A percentile compares a stretch with the other conserved stretches of the same genome.
Conservation (phyloP, 2,329 filamentous ascomycete genomes). For the Stemphylium beticola region DNA sequence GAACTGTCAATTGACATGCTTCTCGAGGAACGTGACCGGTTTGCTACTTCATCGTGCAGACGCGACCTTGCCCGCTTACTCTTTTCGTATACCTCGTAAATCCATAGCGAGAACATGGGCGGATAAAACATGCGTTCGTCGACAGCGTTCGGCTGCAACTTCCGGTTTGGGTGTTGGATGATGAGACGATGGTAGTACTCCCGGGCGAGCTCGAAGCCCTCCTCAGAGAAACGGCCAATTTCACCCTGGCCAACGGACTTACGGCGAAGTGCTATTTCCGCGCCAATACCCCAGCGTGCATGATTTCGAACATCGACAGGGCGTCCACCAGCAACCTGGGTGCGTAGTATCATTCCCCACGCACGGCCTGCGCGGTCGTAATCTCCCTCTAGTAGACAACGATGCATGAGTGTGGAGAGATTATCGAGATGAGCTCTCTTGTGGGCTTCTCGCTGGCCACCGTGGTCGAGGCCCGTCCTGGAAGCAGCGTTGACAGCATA, state of each 20-base stretch:
- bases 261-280: constrained; percentile 77
- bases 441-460: constrained; percentile 35
- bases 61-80: constrained; percentile 57
- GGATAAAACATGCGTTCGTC: constrained; percentile 81
- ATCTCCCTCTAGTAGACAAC: constrained; percentile 73
- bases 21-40: constrained; percentile 13
- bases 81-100: constrained; percentile 71
- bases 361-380: constrained; percentile 74
- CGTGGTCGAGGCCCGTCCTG: constrained; percentile 13
- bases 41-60: constrained; percentile 3
- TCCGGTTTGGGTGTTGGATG: constrained; percentile 71
- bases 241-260: constrained; percentile 11
- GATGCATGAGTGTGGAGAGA: constrained; percentile 73
- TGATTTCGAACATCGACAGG: constrained; percentile 72
- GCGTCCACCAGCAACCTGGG: constrained; percentile 59
- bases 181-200: constrained; percentile 81
- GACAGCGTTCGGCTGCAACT: constrained; percentile 64
- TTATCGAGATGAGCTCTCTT: constrained; percentile 67
- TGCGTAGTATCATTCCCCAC: constrained; percentile 74
- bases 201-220: constrained; percentile 64
- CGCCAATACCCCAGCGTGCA: constrained; percentile 81
- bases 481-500: constrained; percentile 37
- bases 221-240: constrained; percentile 33
- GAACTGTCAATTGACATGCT: constrained; percentile 20
- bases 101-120: constrained; percentile 79